Evolutionary conservation across 805 yeast species (phyloP).

Genomic region (Phaffomyces thermotolerans): DNA sequence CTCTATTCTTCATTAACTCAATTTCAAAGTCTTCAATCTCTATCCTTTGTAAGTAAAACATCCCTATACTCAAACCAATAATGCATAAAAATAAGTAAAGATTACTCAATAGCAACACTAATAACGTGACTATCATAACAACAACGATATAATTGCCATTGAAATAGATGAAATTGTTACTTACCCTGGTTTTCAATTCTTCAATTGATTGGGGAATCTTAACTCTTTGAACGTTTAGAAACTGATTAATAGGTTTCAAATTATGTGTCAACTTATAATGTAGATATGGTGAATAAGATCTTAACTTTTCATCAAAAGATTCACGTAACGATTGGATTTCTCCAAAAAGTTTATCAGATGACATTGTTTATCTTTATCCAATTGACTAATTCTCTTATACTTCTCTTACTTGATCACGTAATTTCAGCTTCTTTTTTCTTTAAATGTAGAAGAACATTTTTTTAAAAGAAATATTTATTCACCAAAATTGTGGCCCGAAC

Average conservation of each 20-base stretch:
- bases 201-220: conserved; percentile 1
- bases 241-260: conserved; percentile 11
- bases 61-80: background rate
- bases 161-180: conserved; percentile 8
- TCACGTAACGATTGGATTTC: background rate
- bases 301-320: background rate
- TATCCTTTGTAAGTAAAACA: conserved; percentile 1
- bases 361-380: too few species aligned
- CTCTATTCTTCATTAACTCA: background rate
- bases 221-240: conserved; percentile 7
- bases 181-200: conserved; percentile 5
- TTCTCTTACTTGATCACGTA: too few species aligned
- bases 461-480: too few species aligned
- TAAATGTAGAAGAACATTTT: too few species aligned
- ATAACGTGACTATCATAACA: conserved; percentile 1
- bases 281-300: conserved; percentile 11
- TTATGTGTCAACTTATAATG: conserved; percentile 13
- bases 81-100: conserved; percentile 5
- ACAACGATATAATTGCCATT: conserved; percentile 13
- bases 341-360: background rate
- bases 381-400: too few species aligned
- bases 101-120: conserved; percentile 8
- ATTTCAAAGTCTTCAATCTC: conserved; percentile 3
- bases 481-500: too few species aligned
- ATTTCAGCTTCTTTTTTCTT: too few species aligned